Base-by-base conservation (phyloP, 1,284 basidiomycete species). In the Irpex sp. region DNA sequence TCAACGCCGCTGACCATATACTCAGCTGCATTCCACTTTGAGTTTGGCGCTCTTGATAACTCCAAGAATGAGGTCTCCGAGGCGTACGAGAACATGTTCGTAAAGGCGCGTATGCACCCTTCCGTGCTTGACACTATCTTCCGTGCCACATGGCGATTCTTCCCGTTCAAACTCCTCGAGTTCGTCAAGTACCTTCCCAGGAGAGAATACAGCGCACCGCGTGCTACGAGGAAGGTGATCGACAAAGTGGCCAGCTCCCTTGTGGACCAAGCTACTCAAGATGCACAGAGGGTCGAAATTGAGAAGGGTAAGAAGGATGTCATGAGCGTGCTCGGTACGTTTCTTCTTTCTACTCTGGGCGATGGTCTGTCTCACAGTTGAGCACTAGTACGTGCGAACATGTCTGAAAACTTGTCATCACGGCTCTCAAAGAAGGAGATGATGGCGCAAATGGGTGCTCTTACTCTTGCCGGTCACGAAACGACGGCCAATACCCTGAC, bases 41-140 rank as follows among this genome's bases (percentile, higher is more conserved):
- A 72, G 6, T 75, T 75, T 49, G 69, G 70, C 11, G 68, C 73
- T 0, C 64, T 76, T 1, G 66, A 76, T 37, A 63, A 70, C 17
- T 60, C 66, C 5, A 56, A 69, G 13, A 73, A 68, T 37, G 67
- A 70, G 6, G 58, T 77, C 1, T 59, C 65, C 11, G 59, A 68
- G 4, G 68, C 68, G 6, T 71, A 74, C 38, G 66, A 73, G 13
- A 69, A 72, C 58, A 58, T 77, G 26, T 74, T 77, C 17, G 21
- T 17, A 9, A 26, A 52, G 17, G 9, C 49, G 49, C 49, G n/a
- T 9, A 17, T 52, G n/a, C 21, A 52, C 31, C 57, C 57, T 9
- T 11, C 61, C 47, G n/a, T 9, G n/a, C 40, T 7, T 4, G 63
- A 34, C 37, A 37, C 51, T 11, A 8, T 21, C 26, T 55, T 57